A percentile compares a stretch with the other conserved stretches of the same genome.
Conservation (phyloP, 2,329 filamentous ascomycete genomes). For the Phialocephala sp. region DNA sequence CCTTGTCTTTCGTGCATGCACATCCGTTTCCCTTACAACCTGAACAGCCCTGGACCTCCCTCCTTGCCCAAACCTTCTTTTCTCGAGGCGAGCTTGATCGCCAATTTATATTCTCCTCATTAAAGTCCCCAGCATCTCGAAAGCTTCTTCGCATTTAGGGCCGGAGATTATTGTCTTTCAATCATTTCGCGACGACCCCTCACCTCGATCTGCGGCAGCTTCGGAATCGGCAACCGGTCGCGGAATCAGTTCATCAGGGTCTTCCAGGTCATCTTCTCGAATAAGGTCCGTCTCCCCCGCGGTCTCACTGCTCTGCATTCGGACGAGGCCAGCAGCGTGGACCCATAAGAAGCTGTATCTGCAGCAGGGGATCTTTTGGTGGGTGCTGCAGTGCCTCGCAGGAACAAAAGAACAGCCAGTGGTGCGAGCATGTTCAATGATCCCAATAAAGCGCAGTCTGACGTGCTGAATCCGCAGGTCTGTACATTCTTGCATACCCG, state of each 20-base stretch:
- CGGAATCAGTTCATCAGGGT: slow-evolving; percentile 6
- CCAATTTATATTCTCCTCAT: slow-evolving; percentile 17
- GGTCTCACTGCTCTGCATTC: slow-evolving; percentile 24
- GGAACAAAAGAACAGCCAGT: neutral
- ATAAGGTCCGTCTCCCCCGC: slow-evolving; percentile 26
- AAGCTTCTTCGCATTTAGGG: slow-evolving; percentile 18
- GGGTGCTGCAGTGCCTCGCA: slow-evolving; percentile 5
- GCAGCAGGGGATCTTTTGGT: slow-evolving; percentile 18
- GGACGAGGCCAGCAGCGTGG: slow-evolving; percentile 15
- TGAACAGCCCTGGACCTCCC: neutral
- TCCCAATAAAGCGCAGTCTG: slow-evolving; percentile 8
- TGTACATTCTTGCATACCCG: slow-evolving; percentile 17
- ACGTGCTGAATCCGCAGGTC: slow-evolving; percentile 14
- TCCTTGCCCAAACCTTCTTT: slow-evolving; percentile 14
- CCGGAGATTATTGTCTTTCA: slow-evolving; percentile 27
- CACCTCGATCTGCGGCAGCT: slow-evolving; percentile 9
- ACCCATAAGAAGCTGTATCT: slow-evolving; percentile 18
- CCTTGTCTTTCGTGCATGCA: slow-evolving; percentile 14
- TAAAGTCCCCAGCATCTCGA: slow-evolving; percentile 6
- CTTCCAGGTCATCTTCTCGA: slow-evolving; percentile 15
- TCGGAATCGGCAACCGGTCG: slow-evolving; percentile 1
- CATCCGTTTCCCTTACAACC: slow-evolving; percentile 10
- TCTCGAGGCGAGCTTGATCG: slow-evolving; percentile 12
- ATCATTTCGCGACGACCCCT: slow-evolving; percentile 12
- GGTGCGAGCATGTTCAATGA: slow-evolving; percentile 1